Evolutionary conservation across 129 eudicot species (phyloP).

Genomic region (Ambrosia trifida): DNA sequence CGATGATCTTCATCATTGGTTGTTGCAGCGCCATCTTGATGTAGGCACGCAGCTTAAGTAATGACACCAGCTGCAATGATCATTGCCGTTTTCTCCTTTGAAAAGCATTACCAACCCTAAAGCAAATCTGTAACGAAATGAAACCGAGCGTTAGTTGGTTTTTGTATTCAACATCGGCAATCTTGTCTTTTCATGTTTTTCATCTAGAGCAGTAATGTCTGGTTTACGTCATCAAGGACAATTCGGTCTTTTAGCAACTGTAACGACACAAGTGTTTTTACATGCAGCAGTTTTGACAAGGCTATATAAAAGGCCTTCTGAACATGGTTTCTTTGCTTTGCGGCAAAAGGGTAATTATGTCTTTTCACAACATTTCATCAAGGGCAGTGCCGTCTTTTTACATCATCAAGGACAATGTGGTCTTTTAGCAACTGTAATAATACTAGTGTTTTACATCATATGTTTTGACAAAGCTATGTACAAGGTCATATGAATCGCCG

Average conservation of each 20-base stretch:
- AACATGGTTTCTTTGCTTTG: constrained; percentile 3
- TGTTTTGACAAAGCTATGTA: not conserved
- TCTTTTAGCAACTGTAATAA: not conserved
- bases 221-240: not conserved
- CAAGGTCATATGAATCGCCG: not conserved
- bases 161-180: not conserved
- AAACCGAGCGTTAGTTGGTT: not conserved
- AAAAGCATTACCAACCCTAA: constrained; percentile 77
- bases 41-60: constrained; percentile 87
- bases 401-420: not conserved
- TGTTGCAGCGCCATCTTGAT: constrained; percentile 77
- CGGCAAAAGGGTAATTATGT: not conserved
- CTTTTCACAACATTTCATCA: not conserved
- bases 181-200: constrained; percentile 5
- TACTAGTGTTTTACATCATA: constrained; percentile 9
- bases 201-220: not conserved
- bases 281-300: not conserved
- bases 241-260: not conserved
- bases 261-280: not conserved
- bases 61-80: constrained; percentile 94
- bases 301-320: not conserved
- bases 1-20: constrained; percentile 32
- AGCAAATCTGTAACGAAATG: constrained; percentile 46
- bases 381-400: constrained; percentile 15
- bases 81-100: constrained; percentile 69